phyloP scores from a whole-genome alignment of 441 rosid species.

The Codiaeum variegatum region DNA sequence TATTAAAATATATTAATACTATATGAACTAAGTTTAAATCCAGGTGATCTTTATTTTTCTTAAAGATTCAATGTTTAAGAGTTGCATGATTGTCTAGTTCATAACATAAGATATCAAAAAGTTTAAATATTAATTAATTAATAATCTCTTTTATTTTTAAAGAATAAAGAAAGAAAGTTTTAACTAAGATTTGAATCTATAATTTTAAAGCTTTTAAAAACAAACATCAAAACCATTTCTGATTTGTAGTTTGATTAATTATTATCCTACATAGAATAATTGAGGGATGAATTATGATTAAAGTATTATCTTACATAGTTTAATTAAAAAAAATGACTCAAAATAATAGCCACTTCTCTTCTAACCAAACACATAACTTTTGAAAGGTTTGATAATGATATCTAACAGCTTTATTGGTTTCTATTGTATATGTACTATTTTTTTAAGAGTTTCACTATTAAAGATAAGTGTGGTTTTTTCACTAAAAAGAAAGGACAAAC shows the following conservation, averaged over 20 bases:
- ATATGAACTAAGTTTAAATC: no score
- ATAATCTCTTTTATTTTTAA: no score
- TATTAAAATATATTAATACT: no score
- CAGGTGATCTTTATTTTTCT: no score
- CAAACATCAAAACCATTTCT: no score
- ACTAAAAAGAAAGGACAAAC: constrained; percentile 31
- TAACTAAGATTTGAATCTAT: no score
- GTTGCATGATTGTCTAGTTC: no score
- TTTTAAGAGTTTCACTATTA: constrained; percentile 23
- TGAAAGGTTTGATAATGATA: constrained; percentile 42
- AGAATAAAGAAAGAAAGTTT: no score
- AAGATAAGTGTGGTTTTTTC: constrained; percentile 33
- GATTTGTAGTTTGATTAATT: not conserved
- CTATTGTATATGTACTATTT: constrained; percentile 14
- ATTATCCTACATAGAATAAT: constrained; percentile 16
- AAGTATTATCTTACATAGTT: constrained; percentile 19
- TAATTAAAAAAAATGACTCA: constrained; percentile 25
- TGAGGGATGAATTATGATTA: constrained; percentile 30
- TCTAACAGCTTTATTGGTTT: constrained; percentile 31
- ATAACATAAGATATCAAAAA: not conserved
- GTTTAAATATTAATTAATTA: no score
- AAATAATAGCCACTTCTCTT: constrained; percentile 26
- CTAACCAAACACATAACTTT: constrained; percentile 29
- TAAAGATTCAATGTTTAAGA: no score
- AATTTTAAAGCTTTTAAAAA: no score